Evolutionary conservation across 257 asterid genomes (phyloP).

Genomic region (Solanum chaucha): DNA sequence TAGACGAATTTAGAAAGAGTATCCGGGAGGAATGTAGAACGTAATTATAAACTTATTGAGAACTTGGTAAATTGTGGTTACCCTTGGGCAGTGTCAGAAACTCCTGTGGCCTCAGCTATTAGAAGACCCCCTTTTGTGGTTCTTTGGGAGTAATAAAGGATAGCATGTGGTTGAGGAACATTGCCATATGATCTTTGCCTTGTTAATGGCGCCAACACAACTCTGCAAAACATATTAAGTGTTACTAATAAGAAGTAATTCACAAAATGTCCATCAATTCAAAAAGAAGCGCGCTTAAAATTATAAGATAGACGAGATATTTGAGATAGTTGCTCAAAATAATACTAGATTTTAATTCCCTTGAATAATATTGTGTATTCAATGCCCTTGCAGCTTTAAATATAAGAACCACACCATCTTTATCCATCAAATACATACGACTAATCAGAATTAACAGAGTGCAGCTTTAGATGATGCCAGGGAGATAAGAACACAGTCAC

Average conservation of each 20-base stretch:
- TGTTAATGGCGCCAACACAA: constrained; percentile 63
- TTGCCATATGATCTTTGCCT: constrained; percentile 45
- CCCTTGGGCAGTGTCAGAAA: constrained; percentile 34
- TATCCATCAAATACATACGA: neutral
- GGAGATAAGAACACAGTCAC: too few species aligned
- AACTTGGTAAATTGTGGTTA: neutral
- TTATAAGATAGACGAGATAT: too few species aligned
- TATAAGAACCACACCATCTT: neutral
- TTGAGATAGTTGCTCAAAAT: neutral
- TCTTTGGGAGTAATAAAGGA: constrained; percentile 55
- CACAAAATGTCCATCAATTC: too few species aligned
- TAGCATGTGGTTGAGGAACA: constrained; percentile 38
- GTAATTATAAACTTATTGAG: neutral
- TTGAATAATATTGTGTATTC: neutral
- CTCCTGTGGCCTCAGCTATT: constrained; percentile 42
- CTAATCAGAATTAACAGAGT: too few species aligned
- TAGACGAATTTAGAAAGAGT: too few species aligned
- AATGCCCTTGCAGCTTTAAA: neutral
- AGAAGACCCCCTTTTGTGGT: constrained; percentile 7
- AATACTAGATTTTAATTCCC: neutral
- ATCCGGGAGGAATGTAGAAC: too few species aligned
- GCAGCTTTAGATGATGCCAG: neutral
- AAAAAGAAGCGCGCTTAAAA: too few species aligned
- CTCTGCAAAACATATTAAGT: constrained; percentile 14
- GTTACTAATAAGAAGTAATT: too few species aligned